Evolutionary conservation across 495 filamentous ascomycete species (phyloP), one percentile per base, ranked within the genome.

Genomic region (Podospora bellae-mahoneyi): DNA sequence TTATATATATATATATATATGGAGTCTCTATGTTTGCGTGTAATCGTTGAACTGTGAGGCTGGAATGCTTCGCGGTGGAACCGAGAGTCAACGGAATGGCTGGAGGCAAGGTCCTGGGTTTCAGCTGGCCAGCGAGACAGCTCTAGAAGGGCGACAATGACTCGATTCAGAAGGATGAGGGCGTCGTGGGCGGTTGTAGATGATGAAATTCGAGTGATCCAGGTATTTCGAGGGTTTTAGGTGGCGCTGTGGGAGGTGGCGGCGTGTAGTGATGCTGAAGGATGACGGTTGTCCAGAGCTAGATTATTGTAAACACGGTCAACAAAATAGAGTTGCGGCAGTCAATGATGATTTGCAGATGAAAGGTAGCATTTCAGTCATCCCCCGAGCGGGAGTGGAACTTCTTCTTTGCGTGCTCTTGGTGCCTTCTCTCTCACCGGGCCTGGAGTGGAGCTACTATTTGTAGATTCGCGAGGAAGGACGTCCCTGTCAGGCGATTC

Each of bases 1-100:
- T 48, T 6, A 7, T 32, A 7, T 32, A 23, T 23, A 7, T 32
- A 7, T 32, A 23, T 23, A 48, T 48, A 48, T 48, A 48, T 18
- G 39, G 39, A 48, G 39, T 48, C 30, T 48, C 9, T 48, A 18
- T 5, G 7, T 48, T 32, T 32, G 30, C 7, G 30, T 48, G 15
- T 48, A 3, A 13, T 23, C 23, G 23, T 23, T 48, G 9, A 16
- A 9, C 39, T 48, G 23, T 48, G 39, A 48, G 39, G 30, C 20
- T 34, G 60, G 60, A 62, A 62, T 62, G 60, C 27, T 32, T 27
- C 23, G 15, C 30, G 18, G 26, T 28, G 23, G 26, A 30, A 62
- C 60, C 60, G 60, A 62, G 60, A 62, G 60, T 62, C 60, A 62
- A 62, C 20, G 27, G 60, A 62, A 48, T 18, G 60, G 60, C 27